phyloP scores from a whole-genome alignment of 192 early-diverging fungal genomes.

The Coemansia asiatica region DNA sequence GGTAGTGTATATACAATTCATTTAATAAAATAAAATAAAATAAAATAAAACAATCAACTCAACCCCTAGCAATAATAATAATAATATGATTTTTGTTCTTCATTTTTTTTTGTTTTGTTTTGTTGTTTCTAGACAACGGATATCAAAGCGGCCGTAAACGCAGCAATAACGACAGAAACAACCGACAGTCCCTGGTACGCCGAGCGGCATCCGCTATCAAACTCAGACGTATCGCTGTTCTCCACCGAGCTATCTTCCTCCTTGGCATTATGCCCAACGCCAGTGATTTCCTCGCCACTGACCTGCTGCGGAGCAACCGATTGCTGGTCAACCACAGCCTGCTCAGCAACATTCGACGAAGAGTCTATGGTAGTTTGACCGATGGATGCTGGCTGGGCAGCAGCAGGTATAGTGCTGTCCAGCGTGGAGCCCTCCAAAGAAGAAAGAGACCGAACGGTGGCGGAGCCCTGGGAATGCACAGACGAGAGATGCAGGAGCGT shows the following conservation, averaged over 20 bases:
- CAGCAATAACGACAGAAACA: no score
- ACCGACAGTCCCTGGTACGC: no score
- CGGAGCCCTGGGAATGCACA: background rate
- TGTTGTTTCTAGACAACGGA: no score
- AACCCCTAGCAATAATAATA: no score
- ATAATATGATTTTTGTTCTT: no score
- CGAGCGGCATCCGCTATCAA: no score
- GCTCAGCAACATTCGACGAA: background rate
- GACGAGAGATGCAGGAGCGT: background rate
- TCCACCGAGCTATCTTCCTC: background rate
- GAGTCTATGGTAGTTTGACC: background rate
- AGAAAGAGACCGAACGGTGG: background rate
- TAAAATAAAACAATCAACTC: no score
- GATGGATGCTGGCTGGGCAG: background rate
- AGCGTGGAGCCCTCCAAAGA: background rate
- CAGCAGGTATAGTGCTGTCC: background rate
- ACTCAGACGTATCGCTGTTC: background rate
- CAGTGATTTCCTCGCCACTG: background rate
- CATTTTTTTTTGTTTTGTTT: no score
- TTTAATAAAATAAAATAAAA: no score
- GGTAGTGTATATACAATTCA: no score
- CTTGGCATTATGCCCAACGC: slow-evolving; percentile 9
- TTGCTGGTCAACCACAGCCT: background rate
- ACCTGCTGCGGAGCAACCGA: background rate
- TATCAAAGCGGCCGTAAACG: no score